Percentiles rank a stretch among this genome's conserved stretches.
Conservation (phyloP, 2,329 filamentous ascomycete species). For the Trichoderma sp. region DNA sequence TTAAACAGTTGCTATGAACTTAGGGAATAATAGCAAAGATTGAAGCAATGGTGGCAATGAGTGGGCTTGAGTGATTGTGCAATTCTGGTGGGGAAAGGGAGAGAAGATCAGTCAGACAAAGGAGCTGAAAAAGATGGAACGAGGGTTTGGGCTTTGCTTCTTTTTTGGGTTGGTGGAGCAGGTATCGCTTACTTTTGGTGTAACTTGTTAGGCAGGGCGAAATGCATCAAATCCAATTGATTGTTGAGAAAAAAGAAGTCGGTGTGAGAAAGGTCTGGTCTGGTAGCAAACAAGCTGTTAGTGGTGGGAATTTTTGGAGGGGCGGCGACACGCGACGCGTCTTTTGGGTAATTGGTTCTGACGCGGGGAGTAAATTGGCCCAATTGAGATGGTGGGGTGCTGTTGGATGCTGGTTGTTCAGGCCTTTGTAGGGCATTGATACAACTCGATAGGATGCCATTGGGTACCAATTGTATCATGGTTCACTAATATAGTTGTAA, state of each 20-base stretch:
- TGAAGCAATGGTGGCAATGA: neutral
- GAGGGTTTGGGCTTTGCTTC: neutral
- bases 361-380: constrained; percentile 34
- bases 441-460: neutral
- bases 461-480: neutral
- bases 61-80: neutral
- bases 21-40: neutral
- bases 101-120: neutral
- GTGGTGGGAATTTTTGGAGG: constrained; percentile 15
- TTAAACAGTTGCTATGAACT: constrained; percentile 20
- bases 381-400: constrained; percentile 35
- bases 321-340: constrained; percentile 34
- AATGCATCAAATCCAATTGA: neutral
- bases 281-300: neutral
- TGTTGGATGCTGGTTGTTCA: constrained; percentile 30
- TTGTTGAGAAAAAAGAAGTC: constrained; percentile 7
- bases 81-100: neutral
- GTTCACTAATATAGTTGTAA: neutral
- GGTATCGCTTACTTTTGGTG: constrained; percentile 1
- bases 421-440: neutral
- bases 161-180: neutral
- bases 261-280: constrained; percentile 16
- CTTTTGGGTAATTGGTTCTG: constrained; percentile 25
- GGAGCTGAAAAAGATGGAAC: neutral
- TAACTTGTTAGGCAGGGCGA: neutral